Evolutionary conservation across 179 eudicot genomes (phyloP).

Genomic region (Dionaea muscipula): DNA sequence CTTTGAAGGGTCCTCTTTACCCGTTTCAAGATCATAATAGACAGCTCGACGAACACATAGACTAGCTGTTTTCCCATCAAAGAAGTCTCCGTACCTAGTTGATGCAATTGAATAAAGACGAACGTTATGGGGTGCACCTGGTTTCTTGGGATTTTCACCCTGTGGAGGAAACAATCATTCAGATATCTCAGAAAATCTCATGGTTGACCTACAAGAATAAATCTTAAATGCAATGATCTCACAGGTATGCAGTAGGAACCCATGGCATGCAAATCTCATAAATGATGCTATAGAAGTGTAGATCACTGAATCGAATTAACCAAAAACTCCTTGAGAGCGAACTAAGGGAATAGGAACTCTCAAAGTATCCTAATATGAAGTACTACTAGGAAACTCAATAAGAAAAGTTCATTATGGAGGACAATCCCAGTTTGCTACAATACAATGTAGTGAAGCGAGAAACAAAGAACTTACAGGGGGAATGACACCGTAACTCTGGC

Average conservation of each 20-base stretch:
- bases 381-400: too few species aligned
- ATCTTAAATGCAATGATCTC: neutral
- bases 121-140: slow-evolving; percentile 73
- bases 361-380: too few species aligned
- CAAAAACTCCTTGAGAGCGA: too few species aligned
- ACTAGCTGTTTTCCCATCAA: slow-evolving; percentile 89
- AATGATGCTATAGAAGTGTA: too few species aligned
- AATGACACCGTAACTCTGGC: slow-evolving; percentile 87
- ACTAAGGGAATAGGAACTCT: too few species aligned
- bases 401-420: too few species aligned
- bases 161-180: slow-evolving; percentile 18
- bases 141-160: slow-evolving; percentile 94
- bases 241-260: neutral
- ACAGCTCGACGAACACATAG: slow-evolving; percentile 87
- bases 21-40: slow-evolving; percentile 82
- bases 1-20: slow-evolving; percentile 77
- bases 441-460: neutral
- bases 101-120: slow-evolving; percentile 93
- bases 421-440: too few species aligned
- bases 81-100: slow-evolving; percentile 74
- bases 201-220: neutral
- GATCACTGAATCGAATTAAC: too few species aligned
- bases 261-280: neutral
- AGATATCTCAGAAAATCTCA: neutral
- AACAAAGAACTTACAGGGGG: slow-evolving; percentile 59